phyloP scores from a whole-genome alignment of 331 rosid species.

The Rosa hybrid region DNA sequence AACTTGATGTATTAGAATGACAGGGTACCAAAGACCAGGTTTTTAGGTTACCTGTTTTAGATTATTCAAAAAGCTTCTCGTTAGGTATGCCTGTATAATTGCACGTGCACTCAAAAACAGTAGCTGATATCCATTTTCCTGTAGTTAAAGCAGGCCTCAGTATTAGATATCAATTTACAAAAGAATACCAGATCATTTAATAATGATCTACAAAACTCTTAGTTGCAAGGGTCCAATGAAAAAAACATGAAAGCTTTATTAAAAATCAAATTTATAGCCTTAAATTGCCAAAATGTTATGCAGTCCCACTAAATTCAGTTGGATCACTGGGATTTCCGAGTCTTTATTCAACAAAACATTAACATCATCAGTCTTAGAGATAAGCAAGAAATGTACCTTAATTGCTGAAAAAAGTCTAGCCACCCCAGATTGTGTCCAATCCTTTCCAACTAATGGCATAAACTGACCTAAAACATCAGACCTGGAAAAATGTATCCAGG shows the following conservation, averaged over 20 bases:
- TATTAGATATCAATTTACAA: slow-evolving; percentile 21
- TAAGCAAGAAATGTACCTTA: slow-evolving; percentile 50
- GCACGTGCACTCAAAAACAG: slow-evolving; percentile 98
- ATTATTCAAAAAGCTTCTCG: slow-evolving; percentile 81
- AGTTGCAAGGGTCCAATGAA: neutral
- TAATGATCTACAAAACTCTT: neutral
- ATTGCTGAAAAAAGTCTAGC: slow-evolving; percentile 91
- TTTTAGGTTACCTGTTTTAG: slow-evolving; percentile 69
- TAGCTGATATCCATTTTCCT: slow-evolving; percentile 99
- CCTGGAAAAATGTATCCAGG: slow-evolving; percentile 42
- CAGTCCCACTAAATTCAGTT: neutral
- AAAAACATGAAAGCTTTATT: neutral
- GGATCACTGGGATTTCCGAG: neutral
- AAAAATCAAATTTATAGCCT: neutral
- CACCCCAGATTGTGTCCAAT: slow-evolving; percentile 98
- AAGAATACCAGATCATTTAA: slow-evolving; percentile 1
- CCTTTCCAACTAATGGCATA: slow-evolving; percentile 98
- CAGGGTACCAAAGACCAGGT: slow-evolving; percentile 19
- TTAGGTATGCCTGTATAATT: slow-evolving; percentile 90
- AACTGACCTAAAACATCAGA: slow-evolving; percentile 97
- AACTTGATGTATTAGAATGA: slow-evolving; percentile 17
- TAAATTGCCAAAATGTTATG: neutral
- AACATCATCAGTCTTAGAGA: neutral
- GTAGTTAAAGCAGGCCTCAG: slow-evolving; percentile 19
- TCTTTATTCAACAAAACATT: neutral